Conservation (phyloP, 192 early-diverging fungal genomes). For the Rhizoclosmatium sp. region DNA sequence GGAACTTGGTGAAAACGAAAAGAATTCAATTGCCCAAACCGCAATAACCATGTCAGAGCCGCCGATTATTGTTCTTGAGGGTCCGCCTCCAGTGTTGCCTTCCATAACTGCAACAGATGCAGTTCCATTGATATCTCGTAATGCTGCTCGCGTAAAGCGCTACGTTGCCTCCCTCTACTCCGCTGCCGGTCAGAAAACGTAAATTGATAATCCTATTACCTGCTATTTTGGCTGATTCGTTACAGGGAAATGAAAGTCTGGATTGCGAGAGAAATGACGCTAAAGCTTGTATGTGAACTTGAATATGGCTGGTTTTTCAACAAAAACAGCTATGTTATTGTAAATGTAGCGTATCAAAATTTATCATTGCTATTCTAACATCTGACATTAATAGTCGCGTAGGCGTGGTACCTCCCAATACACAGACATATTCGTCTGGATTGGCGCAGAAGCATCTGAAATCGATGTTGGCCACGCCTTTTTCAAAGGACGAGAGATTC, state of each 20-base stretch:
- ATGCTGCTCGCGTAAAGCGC: neutral
- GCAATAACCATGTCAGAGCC: too few relatives aligned
- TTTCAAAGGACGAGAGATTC: constrained; percentile 9
- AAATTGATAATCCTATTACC: neutral
- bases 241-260: constrained; percentile 21
- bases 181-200: neutral
- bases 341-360: neutral
- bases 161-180: neutral
- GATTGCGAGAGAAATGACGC: constrained; percentile 8
- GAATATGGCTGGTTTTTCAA: constrained; percentile 24
- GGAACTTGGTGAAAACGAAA: too few relatives aligned
- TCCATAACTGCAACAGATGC: too few relatives aligned
- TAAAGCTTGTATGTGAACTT: constrained; percentile 8
- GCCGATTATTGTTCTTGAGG: too few relatives aligned
- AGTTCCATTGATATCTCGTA: neutral
- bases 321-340: constrained; percentile 19
- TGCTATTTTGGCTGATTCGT: neutral
- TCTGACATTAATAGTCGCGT: neutral
- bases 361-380: neutral
- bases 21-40: too few relatives aligned
- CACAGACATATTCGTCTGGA: constrained; percentile 12
- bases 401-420: constrained; percentile 1
- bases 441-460: neutral
- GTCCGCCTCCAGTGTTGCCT: too few relatives aligned
- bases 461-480: constrained; percentile 4